Conservation (phyloP, 805 yeast genomes). For the Cyberlindnera euphorbiiphila region DNA sequence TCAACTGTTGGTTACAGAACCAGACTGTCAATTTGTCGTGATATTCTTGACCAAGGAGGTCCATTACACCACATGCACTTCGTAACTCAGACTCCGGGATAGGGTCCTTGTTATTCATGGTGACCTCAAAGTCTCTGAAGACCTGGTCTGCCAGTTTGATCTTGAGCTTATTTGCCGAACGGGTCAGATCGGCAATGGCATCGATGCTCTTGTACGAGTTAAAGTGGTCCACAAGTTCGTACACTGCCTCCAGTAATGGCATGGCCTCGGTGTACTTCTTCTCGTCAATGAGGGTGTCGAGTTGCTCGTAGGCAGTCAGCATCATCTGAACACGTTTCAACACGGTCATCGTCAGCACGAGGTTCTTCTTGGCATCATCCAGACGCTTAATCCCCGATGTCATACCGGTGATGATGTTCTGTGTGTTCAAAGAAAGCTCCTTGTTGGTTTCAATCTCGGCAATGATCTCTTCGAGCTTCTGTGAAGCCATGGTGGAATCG, state of each 20-base stretch:
- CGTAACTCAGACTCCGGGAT: conserved; percentile 31
- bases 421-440: conserved; percentile 49
- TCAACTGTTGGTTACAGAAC: conserved; percentile 66
- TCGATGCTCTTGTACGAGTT: conserved; percentile 79
- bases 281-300: conserved; percentile 43
- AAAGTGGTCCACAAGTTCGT: conserved; percentile 69
- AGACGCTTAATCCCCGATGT: conserved; percentile 74
- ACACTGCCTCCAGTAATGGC: conserved; percentile 62
- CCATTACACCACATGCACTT: conserved; percentile 73
- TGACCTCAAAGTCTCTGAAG: conserved; percentile 64
- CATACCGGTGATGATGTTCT: conserved; percentile 57
- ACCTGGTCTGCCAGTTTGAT: conserved; percentile 62
- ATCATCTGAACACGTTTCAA: conserved; percentile 85
- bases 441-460: conserved; percentile 45
- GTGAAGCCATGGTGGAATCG: conserved; percentile 19
- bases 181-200: conserved; percentile 66
- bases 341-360: conserved; percentile 81
- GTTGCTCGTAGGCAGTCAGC: conserved; percentile 64
- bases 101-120: conserved; percentile 32
- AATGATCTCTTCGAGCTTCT: conserved; percentile 36
- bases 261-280: conserved; percentile 52
- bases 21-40: conserved; percentile 61
- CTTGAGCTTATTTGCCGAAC: conserved; percentile 56
- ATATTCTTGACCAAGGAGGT: conserved; percentile 53
- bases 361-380: conserved; percentile 79